Evolutionary conservation across 2,329 filamentous ascomycete genomes (phyloP).

Genomic region (Rugonectria rugulosa): DNA sequence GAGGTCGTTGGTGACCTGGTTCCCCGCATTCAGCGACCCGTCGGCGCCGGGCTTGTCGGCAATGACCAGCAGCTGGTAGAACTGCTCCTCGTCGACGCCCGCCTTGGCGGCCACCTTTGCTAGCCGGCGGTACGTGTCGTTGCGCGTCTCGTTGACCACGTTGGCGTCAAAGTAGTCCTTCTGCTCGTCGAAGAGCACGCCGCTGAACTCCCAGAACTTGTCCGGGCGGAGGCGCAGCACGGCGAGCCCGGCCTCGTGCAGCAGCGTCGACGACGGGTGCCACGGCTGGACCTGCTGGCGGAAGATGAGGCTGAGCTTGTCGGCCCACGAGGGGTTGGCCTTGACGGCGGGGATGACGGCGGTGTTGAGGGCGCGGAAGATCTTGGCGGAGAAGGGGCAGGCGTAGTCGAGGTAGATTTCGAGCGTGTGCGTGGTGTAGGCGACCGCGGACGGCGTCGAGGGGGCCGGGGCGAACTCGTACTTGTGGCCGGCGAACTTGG

Average conservation of each 20-base stretch:
- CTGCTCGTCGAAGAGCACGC: conserved; percentile 71
- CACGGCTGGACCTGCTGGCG: conserved; percentile 93
- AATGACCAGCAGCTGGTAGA: conserved; percentile 75
- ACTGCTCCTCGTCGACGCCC: conserved; percentile 73
- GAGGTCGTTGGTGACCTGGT: conserved; percentile 82
- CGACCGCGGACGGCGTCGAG: conserved; percentile 44
- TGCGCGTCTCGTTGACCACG: conserved; percentile 84
- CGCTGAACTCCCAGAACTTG: conserved; percentile 83
- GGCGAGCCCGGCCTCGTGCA: conserved; percentile 84
- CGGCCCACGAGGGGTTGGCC: conserved; percentile 61
- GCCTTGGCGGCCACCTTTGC: conserved; percentile 74
- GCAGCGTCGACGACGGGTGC: conserved; percentile 86
- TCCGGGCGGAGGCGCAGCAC: conserved; percentile 74
- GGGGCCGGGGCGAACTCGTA: conserved; percentile 57
- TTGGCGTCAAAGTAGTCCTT: conserved; percentile 83
- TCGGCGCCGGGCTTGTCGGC: conserved; percentile 71
- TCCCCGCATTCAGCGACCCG: conserved; percentile 78
- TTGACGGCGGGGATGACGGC: conserved; percentile 71
- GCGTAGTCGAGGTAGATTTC: conserved; percentile 87
- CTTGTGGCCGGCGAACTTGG: conserved; percentile 78
- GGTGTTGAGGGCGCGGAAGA: conserved; percentile 80
- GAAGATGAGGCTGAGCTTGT: conserved; percentile 78
- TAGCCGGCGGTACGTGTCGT: conserved; percentile 82
- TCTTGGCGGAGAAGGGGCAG: conserved; percentile 73
- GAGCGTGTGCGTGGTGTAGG: conserved; percentile 63